phyloP scores from a whole-genome alignment of 1,284 basidiomycete genomes.

The Schizophyllum amplum region DNA sequence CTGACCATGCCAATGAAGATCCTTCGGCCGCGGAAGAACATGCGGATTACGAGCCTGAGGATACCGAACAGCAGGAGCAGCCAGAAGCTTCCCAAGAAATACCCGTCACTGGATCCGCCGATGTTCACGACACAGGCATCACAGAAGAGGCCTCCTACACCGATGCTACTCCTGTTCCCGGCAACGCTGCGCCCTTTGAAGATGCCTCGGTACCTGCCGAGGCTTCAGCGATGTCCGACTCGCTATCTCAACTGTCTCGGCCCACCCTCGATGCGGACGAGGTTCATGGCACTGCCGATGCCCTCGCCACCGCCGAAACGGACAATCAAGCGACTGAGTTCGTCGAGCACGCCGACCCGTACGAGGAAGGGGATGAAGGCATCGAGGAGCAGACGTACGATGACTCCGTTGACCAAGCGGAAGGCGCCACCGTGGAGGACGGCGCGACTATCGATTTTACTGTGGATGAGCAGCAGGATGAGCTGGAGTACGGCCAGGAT shows the following conservation, averaged over 20 bases:
- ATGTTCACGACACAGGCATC: no score
- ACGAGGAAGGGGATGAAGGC: conserved; percentile 5
- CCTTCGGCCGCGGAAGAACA: neutral
- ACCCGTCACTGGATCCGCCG: no score
- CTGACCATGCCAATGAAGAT: neutral
- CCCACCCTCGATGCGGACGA: neutral
- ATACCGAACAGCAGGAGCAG: neutral
- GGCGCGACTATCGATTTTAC: no score
- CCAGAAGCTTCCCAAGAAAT: no score
- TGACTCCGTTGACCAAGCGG: conserved; percentile 4
- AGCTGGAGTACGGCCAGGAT: neutral
- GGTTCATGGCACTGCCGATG: neutral
- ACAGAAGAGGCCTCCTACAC: neutral
- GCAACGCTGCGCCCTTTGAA: neutral
- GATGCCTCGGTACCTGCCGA: neutral
- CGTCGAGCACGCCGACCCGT: conserved; percentile 1
- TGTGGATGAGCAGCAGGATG: neutral
- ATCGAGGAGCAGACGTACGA: neutral
- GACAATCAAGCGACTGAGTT: neutral
- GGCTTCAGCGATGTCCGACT: no score
- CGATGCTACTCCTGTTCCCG: neutral
- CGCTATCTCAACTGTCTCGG: conserved; percentile 43
- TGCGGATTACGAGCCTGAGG: neutral
- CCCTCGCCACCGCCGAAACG: neutral
- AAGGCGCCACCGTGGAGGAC: no score